phyloP scores from a whole-genome alignment of 495 filamentous ascomycete genomes.

The Penicillium crystallinum region DNA sequence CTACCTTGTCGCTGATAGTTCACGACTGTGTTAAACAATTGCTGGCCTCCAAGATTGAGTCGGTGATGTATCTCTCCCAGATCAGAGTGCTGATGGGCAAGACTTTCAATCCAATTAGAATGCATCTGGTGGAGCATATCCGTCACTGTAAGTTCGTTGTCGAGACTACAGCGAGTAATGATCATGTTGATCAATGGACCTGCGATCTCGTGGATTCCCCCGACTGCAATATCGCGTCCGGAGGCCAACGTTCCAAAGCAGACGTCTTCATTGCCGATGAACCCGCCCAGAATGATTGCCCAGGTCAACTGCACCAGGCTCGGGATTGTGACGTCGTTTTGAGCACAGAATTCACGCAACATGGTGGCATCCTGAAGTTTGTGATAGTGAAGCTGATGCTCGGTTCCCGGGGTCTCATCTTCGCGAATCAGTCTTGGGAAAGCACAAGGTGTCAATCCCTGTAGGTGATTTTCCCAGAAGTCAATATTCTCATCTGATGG shows the following conservation, averaged over 20 bases:
- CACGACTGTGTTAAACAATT: not conserved
- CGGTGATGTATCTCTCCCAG: not conserved
- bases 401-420: not conserved
- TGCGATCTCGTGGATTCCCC: no score
- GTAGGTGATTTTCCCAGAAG: not conserved
- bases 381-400: not conserved
- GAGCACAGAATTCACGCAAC: not conserved
- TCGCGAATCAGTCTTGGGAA: not conserved
- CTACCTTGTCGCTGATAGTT: constrained; percentile 16
- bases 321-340: not conserved
- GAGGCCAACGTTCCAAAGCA: not conserved
- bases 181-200: not conserved
- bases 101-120: not conserved
- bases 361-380: not conserved
- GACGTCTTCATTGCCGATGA: not conserved
- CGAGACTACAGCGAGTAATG: not conserved
- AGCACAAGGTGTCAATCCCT: not conserved
- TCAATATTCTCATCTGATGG: not conserved
- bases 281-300: not conserved
- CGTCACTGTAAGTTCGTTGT: not conserved
- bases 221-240: not conserved
- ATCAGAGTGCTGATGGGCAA: not conserved
- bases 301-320: not conserved
- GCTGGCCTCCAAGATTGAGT: not conserved
- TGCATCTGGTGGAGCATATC: not conserved